Percentiles rank a stretch among this genome's conserved stretches.
These are phyloP conservation scores for Schrenkiella parvula DNA, from an alignment of 345 rosid genomes.

Conservation along the genomic window DNA sequence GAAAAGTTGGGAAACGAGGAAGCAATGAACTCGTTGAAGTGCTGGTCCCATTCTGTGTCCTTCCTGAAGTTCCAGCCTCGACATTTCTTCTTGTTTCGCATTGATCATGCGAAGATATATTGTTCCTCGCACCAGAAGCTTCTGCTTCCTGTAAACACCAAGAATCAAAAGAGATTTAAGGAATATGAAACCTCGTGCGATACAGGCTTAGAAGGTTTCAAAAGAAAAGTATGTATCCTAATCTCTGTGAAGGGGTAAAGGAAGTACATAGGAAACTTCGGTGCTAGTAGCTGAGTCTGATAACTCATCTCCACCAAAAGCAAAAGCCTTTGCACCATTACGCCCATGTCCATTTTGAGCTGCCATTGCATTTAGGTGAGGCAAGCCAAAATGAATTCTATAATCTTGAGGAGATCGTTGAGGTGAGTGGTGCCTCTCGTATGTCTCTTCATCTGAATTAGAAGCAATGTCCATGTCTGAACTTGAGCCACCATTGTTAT, in stretches of 20 bases:
- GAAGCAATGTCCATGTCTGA: slow-evolving; percentile 66
- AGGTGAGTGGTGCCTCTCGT: slow-evolving; percentile 37
- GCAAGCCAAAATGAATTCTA: slow-evolving; percentile 22
- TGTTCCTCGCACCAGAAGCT: slow-evolving; percentile 34
- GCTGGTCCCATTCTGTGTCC: slow-evolving; percentile 27
- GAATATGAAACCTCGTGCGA: neutral
- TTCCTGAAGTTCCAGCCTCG: slow-evolving; percentile 43
- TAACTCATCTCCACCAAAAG: slow-evolving; percentile 37
- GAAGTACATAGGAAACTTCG: slow-evolving; percentile 43
- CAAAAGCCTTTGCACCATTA: slow-evolving; percentile 29
- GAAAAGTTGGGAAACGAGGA: slow-evolving; percentile 75
- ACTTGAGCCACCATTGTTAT: slow-evolving; percentile 38
- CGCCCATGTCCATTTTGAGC: slow-evolving; percentile 25
- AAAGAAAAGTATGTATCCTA: slow-evolving; percentile 22
- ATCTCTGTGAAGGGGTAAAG: neutral
- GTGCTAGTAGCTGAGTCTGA: slow-evolving; percentile 66
- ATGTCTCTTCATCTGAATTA: slow-evolving; percentile 56
- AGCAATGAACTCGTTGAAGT: slow-evolving; percentile 39
- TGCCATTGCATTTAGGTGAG: slow-evolving; percentile 19
- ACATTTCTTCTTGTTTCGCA: slow-evolving; percentile 42
- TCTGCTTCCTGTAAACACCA: slow-evolving; percentile 42
- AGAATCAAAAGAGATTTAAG: neutral
- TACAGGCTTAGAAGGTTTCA: neutral
- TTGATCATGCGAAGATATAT: slow-evolving; percentile 31
- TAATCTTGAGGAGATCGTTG: slow-evolving; percentile 57